Evolutionary conservation across 768 basidiomycete species (phyloP), one percentile per base, ranked within the genome.

Genomic region (Suillus alpinus): DNA sequence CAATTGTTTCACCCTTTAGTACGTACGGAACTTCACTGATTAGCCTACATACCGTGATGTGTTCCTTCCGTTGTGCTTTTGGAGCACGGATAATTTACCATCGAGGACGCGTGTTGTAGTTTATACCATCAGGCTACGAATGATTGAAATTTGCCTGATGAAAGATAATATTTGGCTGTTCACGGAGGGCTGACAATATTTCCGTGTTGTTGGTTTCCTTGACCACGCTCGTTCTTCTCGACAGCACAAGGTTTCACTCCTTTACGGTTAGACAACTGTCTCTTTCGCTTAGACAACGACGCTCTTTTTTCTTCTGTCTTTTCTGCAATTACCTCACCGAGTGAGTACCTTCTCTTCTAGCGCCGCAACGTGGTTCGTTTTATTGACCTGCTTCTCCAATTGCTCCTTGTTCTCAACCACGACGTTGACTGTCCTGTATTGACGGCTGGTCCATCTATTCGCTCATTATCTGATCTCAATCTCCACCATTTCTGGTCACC

Each of bases 11-110:
- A 16, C 37, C 18, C 6, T 26, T 37, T 14, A 31, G 29, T 8
- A 40, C 53, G 37, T 53, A 60, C 47, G n/a, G 41, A 66, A 44
- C 23, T 62, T 51, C 10, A 12, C 36, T 12, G 20, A 57, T 31
- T 49, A 50, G 34, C 13, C 47, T 59, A 59, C 46, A 47, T 53
- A 55, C 23, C 34, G 34, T 44, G 43, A 20, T 20, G 43, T 44
- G 10, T 29, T 49, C 9, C 20, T 8, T 55, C 23, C 23, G 53
- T 37, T 26, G 53, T 26, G 36, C 53, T 39, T 26, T 55, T 14
- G 20, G 20, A 40, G 39, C 16, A 39, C 16, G 39, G 18, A 26
- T 26, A 18, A 18, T 39, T 34, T 55, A 55, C 36, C 23, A 29
- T 29, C 9, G 34, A 23, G 20, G 14, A 52, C 50, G 32, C 12